A percentile compares a stretch with the other conserved stretches of the same genome.
Evolutionary conservation across 1,139 yeast species (phyloP).

Genomic region (Suhomyces bokatorum): DNA sequence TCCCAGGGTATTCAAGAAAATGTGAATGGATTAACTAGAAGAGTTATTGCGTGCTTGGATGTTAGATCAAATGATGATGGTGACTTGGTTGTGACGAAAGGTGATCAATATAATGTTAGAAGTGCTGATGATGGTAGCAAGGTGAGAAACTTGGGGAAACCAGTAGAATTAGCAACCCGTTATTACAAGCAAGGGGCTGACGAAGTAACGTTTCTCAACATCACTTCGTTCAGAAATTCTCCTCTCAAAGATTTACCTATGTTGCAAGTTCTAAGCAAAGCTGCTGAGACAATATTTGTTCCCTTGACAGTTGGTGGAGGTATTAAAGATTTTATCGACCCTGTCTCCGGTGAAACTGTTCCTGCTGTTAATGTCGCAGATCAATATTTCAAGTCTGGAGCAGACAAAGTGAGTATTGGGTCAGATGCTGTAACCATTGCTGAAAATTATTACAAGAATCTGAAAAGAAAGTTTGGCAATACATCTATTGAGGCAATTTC

Average conservation of each 20-base stretch:
- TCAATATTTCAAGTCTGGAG: slow-evolving; percentile 90
- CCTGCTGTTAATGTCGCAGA: slow-evolving; percentile 91
- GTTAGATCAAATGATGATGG: slow-evolving; percentile 95
- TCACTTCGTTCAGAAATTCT: slow-evolving; percentile 91
- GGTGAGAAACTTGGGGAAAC: slow-evolving; percentile 92
- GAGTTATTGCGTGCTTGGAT: slow-evolving; percentile 93
- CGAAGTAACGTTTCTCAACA: slow-evolving; percentile 90
- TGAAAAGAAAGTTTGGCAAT: slow-evolving; percentile 60
- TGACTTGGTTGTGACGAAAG: slow-evolving; percentile 94
- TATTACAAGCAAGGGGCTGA: slow-evolving; percentile 95
- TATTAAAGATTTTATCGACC: slow-evolving; percentile 84
- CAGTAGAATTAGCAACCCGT: slow-evolving; percentile 87
- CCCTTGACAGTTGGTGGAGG: slow-evolving; percentile 99
- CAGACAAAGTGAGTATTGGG: slow-evolving; percentile 96
- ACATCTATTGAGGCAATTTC: slow-evolving; percentile 93
- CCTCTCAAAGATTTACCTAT: slow-evolving; percentile 92
- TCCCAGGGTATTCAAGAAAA: slow-evolving; percentile 44
- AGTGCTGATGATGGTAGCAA: slow-evolving; percentile 49
- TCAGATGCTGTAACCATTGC: slow-evolving; percentile 96
- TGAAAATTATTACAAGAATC: slow-evolving; percentile 66
- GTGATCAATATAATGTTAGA: slow-evolving; percentile 96
- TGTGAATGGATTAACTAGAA: slow-evolving; percentile 73
- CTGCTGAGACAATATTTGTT: slow-evolving; percentile 90
- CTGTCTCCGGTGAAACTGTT: slow-evolving; percentile 64
- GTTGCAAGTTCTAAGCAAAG: slow-evolving; percentile 79